Percentiles rank a stretch among this genome's conserved stretches.
phyloP scores from a whole-genome alignment of 352 stramenopile genomes.

The Globisporangium cylindrosporum region DNA sequence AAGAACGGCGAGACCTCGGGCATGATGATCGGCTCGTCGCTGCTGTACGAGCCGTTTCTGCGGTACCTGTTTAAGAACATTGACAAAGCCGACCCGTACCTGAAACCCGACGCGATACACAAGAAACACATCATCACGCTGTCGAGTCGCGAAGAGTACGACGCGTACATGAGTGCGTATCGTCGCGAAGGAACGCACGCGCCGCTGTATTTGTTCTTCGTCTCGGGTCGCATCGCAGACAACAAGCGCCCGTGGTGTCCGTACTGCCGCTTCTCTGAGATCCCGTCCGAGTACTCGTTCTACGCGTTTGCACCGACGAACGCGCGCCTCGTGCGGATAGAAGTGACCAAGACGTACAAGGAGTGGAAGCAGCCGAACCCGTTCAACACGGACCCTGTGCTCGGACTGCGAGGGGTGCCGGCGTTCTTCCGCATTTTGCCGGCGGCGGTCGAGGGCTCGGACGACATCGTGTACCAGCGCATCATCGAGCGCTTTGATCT shows the following conservation, averaged over 20 bases:
- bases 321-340: slow-evolving; percentile 54
- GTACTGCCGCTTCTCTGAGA: slow-evolving; percentile 76
- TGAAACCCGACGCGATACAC: slow-evolving; percentile 34
- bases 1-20: slow-evolving; percentile 46
- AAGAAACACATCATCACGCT: slow-evolving; percentile 61
- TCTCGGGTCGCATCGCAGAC: slow-evolving; percentile 54
- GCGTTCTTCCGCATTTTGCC: slow-evolving; percentile 40
- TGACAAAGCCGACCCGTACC: slow-evolving; percentile 38
- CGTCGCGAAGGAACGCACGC: slow-evolving; percentile 27
- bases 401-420: slow-evolving; percentile 52
- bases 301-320: slow-evolving; percentile 61
- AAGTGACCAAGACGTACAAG: slow-evolving; percentile 58
- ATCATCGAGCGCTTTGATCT: slow-evolving; percentile 55
- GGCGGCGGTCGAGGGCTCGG: slow-evolving; percentile 7
- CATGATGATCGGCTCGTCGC: slow-evolving; percentile 45
- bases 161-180: slow-evolving; percentile 35
- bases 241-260: slow-evolving; percentile 82
- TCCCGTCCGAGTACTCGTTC: slow-evolving; percentile 71
- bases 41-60: slow-evolving; percentile 53
- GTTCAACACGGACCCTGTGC: slow-evolving; percentile 52
- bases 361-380: slow-evolving; percentile 61
- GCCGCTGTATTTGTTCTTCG: slow-evolving; percentile 66
- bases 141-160: slow-evolving; percentile 38
- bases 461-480: slow-evolving; percentile 34
- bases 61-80: slow-evolving; percentile 65